Conservation (phyloP, 345 rosid species). For the Eucalyptus caleyi region DNA sequence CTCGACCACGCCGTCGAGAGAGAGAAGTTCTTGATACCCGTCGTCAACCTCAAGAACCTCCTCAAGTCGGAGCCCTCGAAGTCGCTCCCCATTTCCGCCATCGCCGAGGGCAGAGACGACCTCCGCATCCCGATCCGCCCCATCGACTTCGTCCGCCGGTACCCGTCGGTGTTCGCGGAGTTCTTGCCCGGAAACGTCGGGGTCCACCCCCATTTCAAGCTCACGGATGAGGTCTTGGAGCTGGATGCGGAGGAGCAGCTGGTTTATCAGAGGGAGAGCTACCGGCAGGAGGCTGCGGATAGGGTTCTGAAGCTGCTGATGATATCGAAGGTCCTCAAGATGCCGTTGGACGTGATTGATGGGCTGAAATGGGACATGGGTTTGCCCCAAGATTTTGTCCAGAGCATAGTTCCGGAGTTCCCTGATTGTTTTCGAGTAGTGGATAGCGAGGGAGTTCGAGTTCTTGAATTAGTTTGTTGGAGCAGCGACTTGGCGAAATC, state of each 20-base stretch:
- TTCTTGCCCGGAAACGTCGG: conserved; percentile 65
- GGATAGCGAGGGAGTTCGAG: not conserved
- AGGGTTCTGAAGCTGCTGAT: conserved; percentile 69
- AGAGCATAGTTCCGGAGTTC: conserved; percentile 53
- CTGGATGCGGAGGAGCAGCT: conserved; percentile 78
- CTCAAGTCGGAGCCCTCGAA: conserved; percentile 78
- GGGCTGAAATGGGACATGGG: conserved; percentile 74
- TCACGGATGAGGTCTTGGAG: conserved; percentile 60
- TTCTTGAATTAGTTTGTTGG: conserved; percentile 84
- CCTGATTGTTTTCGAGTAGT: conserved; percentile 72
- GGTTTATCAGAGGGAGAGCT: conserved; percentile 63
- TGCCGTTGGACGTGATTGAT: conserved; percentile 51
- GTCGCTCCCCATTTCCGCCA: conserved; percentile 66
- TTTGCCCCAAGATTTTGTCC: conserved; percentile 46
- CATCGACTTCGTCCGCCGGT: conserved; percentile 74
- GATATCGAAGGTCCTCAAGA: conserved; percentile 45
- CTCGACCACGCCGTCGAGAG: conserved; percentile 90
- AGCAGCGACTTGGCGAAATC: conserved; percentile 50
- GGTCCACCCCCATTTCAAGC: conserved; percentile 71
- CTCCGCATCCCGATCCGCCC: conserved; percentile 71
- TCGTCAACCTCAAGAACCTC: conserved; percentile 59
- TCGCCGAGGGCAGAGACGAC: conserved; percentile 32
- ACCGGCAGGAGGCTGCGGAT: conserved; percentile 46
- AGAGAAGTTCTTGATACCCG: conserved; percentile 63
- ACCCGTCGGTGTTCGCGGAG: conserved; percentile 68